Evolutionary conservation across 139 green algal genomes (phyloP).

Genomic region (Nannochloris sp.): DNA sequence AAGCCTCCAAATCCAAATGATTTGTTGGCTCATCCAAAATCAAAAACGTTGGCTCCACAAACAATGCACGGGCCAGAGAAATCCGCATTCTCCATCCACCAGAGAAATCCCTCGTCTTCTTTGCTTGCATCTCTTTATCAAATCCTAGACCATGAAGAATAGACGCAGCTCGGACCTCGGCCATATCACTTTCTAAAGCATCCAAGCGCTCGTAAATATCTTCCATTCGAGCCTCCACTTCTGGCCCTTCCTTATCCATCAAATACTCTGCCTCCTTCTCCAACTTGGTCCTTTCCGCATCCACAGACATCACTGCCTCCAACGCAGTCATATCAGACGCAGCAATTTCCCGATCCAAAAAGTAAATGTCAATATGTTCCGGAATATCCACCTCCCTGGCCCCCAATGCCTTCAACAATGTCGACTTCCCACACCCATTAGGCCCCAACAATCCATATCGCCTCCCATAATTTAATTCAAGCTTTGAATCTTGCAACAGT

Average conservation of each 20-base stretch:
- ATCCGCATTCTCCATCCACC: constrained; percentile 97
- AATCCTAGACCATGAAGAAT: constrained; percentile 95
- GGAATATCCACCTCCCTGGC: constrained; percentile 80
- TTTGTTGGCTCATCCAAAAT: constrained; percentile 77
- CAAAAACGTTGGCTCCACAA: constrained; percentile 81
- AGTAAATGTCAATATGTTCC: constrained; percentile 88
- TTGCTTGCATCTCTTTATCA: constrained; percentile 71
- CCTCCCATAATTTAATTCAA: constrained; percentile 76
- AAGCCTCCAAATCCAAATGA: constrained; percentile 64
- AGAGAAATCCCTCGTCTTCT: constrained; percentile 80
- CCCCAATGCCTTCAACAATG: constrained; percentile 74
- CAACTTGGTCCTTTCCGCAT: constrained; percentile 63
- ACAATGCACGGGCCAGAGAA: constrained; percentile 83
- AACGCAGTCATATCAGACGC: constrained; percentile 74
- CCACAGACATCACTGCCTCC: constrained; percentile 49
- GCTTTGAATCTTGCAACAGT: constrained; percentile 56
- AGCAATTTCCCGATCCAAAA: constrained; percentile 75
- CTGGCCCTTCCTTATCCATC: constrained; percentile 49
- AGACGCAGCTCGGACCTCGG: constrained; percentile 66
- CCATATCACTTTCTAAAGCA: constrained; percentile 62
- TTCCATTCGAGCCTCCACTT: constrained; percentile 58
- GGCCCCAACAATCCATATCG: constrained; percentile 79
- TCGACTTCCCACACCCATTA: constrained; percentile 84
- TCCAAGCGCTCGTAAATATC: constrained; percentile 75
- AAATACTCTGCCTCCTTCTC: constrained; percentile 68